A percentile compares a stretch with the other conserved stretches of the same genome.
phyloP scores from a whole-genome alignment of 495 filamentous ascomycete species.

The Annulohypoxylon maeteangense region DNA sequence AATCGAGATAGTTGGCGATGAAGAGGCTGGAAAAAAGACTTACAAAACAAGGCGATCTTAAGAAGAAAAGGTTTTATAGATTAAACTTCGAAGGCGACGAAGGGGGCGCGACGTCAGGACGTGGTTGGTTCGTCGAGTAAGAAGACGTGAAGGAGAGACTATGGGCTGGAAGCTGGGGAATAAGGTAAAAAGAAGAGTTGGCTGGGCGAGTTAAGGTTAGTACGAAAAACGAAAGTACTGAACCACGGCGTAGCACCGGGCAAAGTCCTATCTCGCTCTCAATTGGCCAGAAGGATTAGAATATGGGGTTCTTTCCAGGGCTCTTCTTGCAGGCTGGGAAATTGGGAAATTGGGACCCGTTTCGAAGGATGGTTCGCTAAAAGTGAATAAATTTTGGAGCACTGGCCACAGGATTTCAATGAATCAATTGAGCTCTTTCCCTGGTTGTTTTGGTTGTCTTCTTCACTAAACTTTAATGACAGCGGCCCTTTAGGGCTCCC shows the following conservation, averaged over 20 bases:
- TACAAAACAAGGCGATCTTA: conserved; percentile 37
- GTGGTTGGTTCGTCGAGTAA: conserved; percentile 39
- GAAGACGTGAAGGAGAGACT: conserved; percentile 45
- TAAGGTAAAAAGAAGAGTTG: conserved; percentile 44
- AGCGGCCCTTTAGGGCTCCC: background rate
- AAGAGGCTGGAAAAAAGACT: conserved; percentile 20
- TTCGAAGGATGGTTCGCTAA: conserved; percentile 39
- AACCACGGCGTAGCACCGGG: conserved; percentile 30
- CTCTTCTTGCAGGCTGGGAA: conserved; percentile 48
- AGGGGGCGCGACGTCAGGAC: conserved; percentile 35
- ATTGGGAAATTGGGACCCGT: conserved; percentile 50
- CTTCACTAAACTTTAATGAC: conserved; percentile 3
- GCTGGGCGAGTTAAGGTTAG: conserved; percentile 39
- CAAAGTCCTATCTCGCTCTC: conserved; percentile 11
- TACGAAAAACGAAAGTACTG: conserved; percentile 25
- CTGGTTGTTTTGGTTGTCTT: background rate
- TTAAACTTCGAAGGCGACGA: conserved; percentile 31
- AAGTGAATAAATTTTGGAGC: conserved; percentile 29
- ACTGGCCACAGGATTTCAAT: conserved; percentile 4
- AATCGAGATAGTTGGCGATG: conserved; percentile 29
- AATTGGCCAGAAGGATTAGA: conserved; percentile 34
- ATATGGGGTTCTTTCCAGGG: conserved; percentile 35
- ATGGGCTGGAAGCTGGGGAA: conserved; percentile 38
- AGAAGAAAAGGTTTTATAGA: conserved; percentile 26
- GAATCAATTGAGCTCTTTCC: background rate